Evolutionary conservation across 192 early-diverging fungal species (phyloP).

Genomic region (Glomus cerebriforme): DNA sequence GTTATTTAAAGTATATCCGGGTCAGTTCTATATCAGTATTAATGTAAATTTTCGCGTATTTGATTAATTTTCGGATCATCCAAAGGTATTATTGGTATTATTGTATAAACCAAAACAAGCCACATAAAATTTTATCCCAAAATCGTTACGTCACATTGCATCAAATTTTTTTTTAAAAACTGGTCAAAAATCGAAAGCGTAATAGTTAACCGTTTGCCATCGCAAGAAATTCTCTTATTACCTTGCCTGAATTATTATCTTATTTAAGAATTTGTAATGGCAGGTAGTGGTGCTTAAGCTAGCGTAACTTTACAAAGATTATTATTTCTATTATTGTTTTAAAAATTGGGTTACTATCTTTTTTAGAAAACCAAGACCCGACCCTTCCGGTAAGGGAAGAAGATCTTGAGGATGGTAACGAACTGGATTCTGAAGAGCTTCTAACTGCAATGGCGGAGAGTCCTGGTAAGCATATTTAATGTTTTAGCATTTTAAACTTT

Average conservation of each 20-base stretch:
- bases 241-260: not conserved
- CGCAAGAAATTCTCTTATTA: not conserved
- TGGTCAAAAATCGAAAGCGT: not conserved
- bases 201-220: not conserved
- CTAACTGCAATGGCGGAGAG: slow-evolving; percentile 13
- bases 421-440: slow-evolving; percentile 14
- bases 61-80: no score
- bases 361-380: slow-evolving; percentile 12
- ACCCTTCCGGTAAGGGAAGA: slow-evolving; percentile 29
- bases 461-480: slow-evolving; percentile 16
- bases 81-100: no score
- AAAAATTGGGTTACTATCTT: not conserved
- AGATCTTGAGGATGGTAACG: slow-evolving; percentile 23
- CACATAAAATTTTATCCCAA: not conserved
- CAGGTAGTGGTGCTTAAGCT: not conserved
- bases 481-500: no score
- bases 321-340: not conserved
- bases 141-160: not conserved
- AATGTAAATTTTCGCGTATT: not conserved
- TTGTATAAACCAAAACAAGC: not conserved
- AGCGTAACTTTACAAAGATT: not conserved
- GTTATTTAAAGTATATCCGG: not conserved
- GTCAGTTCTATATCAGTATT: no score
- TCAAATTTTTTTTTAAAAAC: not conserved
- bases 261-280: not conserved